Evolutionary conservation across 2,329 filamentous ascomycete genomes (phyloP).

Genomic region (Paradendryphiella salina): DNA sequence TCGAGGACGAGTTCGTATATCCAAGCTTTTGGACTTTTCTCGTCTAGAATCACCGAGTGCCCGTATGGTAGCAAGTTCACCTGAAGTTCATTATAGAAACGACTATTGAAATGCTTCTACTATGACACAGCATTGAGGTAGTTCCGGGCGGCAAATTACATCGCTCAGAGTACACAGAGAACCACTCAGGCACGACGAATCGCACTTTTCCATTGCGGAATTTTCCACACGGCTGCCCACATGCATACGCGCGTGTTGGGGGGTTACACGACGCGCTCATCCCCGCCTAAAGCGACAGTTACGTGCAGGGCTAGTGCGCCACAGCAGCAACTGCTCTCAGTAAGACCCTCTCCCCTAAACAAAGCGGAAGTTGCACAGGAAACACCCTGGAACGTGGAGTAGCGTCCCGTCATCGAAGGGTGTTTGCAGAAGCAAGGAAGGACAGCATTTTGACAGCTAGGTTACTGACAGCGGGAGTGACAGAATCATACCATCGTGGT

Average conservation of each 20-base stretch:
- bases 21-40: constrained; percentile 98
- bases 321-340: constrained; percentile 30
- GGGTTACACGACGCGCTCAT: constrained; percentile 30
- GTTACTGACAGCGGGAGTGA: constrained; percentile 41
- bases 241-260: constrained; percentile 37
- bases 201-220: constrained; percentile 22
- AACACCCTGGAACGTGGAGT: constrained; percentile 33
- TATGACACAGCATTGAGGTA: constrained; percentile 4
- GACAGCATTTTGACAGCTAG: constrained; percentile 40
- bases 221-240: constrained; percentile 33
- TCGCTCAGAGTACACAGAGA: constrained; percentile 4
- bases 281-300: constrained; percentile 37
- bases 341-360: constrained; percentile 24
- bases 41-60: constrained; percentile 56
- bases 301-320: constrained; percentile 38
- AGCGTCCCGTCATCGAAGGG: constrained; percentile 31
- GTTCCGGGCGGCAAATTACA: constrained; percentile 3
- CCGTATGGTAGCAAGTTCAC: not conserved
- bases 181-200: constrained; percentile 13
- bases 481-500: constrained; percentile 35
- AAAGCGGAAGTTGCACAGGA: constrained; percentile 24
- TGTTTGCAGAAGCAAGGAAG: constrained; percentile 31
- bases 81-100: not conserved
- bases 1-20: constrained; percentile 98
- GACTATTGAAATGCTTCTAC: not conserved